Evolutionary conservation across 768 basidiomycete species (phyloP), one percentile per base, ranked within the genome.

Genomic region (Lentinula boryana): DNA sequence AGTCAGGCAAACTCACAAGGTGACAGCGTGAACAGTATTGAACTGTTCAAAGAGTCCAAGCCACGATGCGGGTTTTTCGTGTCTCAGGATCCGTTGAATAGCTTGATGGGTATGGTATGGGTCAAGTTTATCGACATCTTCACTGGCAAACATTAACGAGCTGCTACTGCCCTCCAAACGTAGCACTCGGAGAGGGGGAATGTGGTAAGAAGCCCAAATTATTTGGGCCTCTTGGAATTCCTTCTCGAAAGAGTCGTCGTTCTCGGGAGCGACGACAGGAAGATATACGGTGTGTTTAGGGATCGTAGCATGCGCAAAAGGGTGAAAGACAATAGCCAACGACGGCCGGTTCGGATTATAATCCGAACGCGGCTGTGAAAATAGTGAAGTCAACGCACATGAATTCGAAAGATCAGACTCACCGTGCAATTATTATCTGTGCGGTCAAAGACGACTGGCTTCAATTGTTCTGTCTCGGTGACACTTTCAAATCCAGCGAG

Each of bases 271-370:
- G 77, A 69, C 59, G 49, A 90, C 78, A 2, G 89, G 89, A 55
- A 91, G 79, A 71, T 86, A 88, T 16, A 76, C 64, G 21, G 78
- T 74, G 63, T 80, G 80, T 44, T 72, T 69, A 23, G 75, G 73
- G 50, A 75, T 67, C 50, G 58, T 62, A 9, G 71, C 68, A 60
- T 77, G 71, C 21, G 72, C 65, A 62, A 77, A 78, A 54, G 89
- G 89, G 50, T 89, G 71, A 71, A 84, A 88, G 60, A 90, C 75
- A 62, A 91, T 76, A 23, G 86, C 89, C 64, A 91, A 74, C 35
- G 88, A 88, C 58, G 80, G 85, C 66, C 75, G 72, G 56, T 72
- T 73, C 61, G 70, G 66, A 67, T 66, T 64, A 56, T 76, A 31
- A 41, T 58, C 56, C 54, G 62, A 63, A 56, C 54, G 33, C 56